phyloP scores from a whole-genome alignment of 108 stramenopile species.

The Nannochloropsis oceanica region DNA sequence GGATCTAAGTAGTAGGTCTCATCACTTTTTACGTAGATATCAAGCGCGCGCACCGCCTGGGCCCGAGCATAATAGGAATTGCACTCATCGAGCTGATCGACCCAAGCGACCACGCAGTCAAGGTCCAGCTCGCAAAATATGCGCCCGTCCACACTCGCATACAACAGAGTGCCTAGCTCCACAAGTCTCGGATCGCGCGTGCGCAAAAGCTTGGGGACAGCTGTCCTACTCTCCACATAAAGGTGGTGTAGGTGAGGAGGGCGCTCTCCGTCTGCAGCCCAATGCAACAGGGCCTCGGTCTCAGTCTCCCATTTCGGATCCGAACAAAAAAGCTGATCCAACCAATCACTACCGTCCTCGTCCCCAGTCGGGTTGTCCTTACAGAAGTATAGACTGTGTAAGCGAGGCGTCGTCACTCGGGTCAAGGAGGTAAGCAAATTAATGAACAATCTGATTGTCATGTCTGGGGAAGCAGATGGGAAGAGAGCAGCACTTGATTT shows the following conservation, averaged over 20 bases:
- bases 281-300: background rate
- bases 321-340: background rate
- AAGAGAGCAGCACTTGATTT: too few species aligned
- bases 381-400: background rate
- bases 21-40: background rate
- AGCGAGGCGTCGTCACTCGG: background rate
- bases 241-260: background rate
- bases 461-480: too few species aligned
- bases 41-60: background rate
- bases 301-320: background rate
- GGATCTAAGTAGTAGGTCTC: too few species aligned
- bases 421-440: background rate
- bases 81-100: background rate
- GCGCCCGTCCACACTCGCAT: background rate
- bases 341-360: background rate
- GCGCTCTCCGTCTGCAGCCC: background rate
- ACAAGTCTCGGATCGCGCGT: background rate
- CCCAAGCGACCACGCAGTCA: background rate
- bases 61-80: background rate
- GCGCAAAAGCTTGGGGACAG: background rate
- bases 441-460: background rate
- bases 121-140: background rate
- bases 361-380: background rate
- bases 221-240: background rate
- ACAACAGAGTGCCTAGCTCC: background rate